Percentiles rank a stretch among this genome's conserved stretches.
phyloP scores from a whole-genome alignment of 1,284 basidiomycete genomes.

The Tilletiopsis washingtonensis region DNA sequence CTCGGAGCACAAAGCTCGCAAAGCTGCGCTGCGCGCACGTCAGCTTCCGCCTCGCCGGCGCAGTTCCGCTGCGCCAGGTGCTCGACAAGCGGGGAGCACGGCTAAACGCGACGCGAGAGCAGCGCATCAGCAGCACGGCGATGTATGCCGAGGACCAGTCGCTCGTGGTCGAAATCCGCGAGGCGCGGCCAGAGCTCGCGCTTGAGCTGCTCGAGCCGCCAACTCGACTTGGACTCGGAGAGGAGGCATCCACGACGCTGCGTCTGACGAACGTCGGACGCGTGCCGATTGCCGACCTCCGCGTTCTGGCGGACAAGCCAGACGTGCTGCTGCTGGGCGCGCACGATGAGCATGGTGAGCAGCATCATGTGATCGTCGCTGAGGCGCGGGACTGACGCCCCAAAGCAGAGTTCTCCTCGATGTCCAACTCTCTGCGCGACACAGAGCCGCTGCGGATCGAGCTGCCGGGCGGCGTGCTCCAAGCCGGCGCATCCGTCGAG shows the following conservation, averaged over 20 bases:
- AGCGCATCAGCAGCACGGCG: constrained; percentile 36
- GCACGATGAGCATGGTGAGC: too few species aligned
- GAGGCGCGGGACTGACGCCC: too few species aligned
- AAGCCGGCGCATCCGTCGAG: neutral
- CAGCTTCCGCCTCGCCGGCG: constrained; percentile 49
- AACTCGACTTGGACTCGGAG: constrained; percentile 9
- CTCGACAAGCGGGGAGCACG: constrained; percentile 49
- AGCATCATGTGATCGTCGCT: too few species aligned
- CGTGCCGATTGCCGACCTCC: neutral
- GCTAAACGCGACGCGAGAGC: constrained; percentile 49
- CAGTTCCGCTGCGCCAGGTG: constrained; percentile 48
- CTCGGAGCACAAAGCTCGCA: neutral
- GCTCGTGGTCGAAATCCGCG: constrained; percentile 46
- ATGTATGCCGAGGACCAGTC: constrained; percentile 50
- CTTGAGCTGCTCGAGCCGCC: constrained; percentile 19
- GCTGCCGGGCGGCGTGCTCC: neutral
- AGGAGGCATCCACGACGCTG: constrained; percentile 11
- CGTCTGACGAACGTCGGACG: constrained; percentile 4
- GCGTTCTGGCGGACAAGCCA: too few species aligned
- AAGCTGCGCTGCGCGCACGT: constrained; percentile 13
- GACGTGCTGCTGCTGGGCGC: neutral
- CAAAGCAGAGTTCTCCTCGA: too few species aligned
- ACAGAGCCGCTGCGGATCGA: neutral
- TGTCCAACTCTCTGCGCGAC: neutral
- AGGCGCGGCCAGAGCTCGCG: constrained; percentile 42